Percentiles rank a stretch among this genome's conserved stretches.
These are phyloP conservation scores for Cyanodermella asteris DNA, from an alignment of 2,329 filamentous ascomycete genomes.

Conservation along the genomic window DNA sequence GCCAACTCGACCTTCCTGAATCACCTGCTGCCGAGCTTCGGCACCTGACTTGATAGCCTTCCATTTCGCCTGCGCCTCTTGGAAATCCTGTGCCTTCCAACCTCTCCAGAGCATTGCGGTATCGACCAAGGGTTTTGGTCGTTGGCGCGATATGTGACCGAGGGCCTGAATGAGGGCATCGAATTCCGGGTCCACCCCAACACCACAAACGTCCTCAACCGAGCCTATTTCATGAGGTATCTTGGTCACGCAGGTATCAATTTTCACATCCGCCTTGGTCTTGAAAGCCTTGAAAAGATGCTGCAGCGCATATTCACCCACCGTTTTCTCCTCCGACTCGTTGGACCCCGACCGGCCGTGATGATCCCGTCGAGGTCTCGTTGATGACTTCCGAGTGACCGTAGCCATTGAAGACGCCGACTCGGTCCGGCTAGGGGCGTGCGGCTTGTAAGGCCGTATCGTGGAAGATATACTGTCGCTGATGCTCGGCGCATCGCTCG, in stretches of 20 bases:
- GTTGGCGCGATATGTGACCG: conserved; percentile 82
- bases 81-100: conserved; percentile 66
- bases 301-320: conserved; percentile 94
- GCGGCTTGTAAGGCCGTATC: no score
- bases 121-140: conserved; percentile 87
- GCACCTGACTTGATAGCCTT: not conserved
- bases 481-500: no score
- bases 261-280: conserved; percentile 62
- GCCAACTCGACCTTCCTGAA: not conserved
- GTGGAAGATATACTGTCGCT: no score
- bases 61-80: not conserved
- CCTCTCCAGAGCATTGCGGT: conserved; percentile 98
- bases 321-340: conserved; percentile 74
- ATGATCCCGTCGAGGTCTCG: no score
- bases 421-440: no score
- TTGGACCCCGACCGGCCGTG: no score
- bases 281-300: conserved; percentile 79
- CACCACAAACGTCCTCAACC: conserved; percentile 77
- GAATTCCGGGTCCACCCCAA: conserved; percentile 68
- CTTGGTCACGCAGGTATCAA: conserved; percentile 66
- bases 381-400: no score
- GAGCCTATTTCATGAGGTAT: conserved; percentile 61
- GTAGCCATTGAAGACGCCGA: no score
- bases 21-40: no score
- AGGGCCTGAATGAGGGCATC: conserved; percentile 86